Conservation (phyloP, 179 eudicot species). For the Pouteria campechiana region DNA sequence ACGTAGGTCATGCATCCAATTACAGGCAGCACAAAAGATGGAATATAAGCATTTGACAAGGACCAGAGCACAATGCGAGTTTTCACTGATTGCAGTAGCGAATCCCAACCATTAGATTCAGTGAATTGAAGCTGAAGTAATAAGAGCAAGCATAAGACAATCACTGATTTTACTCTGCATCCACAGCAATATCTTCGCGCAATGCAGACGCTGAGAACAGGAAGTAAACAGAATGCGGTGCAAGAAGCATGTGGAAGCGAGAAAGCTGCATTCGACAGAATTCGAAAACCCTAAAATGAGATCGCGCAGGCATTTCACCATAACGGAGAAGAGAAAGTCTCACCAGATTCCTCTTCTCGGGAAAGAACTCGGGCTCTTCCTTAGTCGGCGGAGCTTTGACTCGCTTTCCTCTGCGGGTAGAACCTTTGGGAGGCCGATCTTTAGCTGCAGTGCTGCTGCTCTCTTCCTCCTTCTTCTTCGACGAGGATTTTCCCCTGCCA, state of each 20-base stretch:
- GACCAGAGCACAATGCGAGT: no score
- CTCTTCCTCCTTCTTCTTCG: constrained; percentile 6
- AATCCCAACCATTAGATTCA: no score
- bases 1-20: no score
- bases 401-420: constrained; percentile 19
- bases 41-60: neutral
- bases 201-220: neutral
- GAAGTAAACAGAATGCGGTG: neutral
- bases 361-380: constrained; percentile 52
- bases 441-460: constrained; percentile 6
- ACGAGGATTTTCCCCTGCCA: no score
- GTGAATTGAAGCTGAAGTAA: no score
- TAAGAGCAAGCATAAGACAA: no score
- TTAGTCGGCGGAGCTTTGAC: constrained; percentile 26
- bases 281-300: no score
- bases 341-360: constrained; percentile 80
- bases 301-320: no score
- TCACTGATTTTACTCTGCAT: no score
- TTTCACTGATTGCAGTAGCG: no score
- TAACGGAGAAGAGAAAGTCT: neutral
- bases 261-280: neutral
- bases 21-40: neutral
- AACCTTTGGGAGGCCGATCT: neutral
- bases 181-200: no score
- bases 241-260: neutral